Evolutionary conservation across 495 filamentous ascomycete species (phyloP).

Genomic region (Penicillium canariense): DNA sequence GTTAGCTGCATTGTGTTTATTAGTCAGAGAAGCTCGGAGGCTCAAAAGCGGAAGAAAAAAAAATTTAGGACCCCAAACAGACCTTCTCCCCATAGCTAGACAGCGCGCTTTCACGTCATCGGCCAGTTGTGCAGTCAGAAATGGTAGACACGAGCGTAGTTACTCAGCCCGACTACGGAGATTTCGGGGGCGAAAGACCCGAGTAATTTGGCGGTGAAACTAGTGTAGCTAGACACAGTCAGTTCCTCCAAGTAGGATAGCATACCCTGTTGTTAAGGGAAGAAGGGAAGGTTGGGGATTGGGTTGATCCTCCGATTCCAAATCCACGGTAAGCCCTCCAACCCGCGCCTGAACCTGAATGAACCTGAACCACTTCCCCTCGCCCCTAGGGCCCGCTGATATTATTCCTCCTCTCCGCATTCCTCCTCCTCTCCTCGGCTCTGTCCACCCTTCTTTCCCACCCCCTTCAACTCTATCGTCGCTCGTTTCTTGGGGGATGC

Average conservation of each 20-base stretch:
- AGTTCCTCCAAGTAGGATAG: too few relatives aligned
- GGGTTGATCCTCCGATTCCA: not conserved
- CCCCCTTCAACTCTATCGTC: not conserved
- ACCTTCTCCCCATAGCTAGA: not conserved
- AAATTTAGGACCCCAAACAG: not conserved
- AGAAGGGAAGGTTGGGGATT: too few relatives aligned
- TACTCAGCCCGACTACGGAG: not conserved
- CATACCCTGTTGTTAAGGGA: too few relatives aligned
- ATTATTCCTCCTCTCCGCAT: not conserved
- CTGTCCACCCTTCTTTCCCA: not conserved
- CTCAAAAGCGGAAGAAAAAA: not conserved
- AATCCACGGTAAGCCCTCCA: conserved; percentile 4
- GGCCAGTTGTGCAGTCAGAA: not conserved
- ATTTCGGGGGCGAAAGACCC: not conserved
- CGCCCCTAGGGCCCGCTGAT: not conserved
- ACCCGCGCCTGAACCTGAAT: not conserved
- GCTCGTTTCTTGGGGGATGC: conserved; percentile 12
- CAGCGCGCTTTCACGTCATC: not conserved
- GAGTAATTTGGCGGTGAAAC: too few relatives aligned
- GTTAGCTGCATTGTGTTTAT: not conserved
- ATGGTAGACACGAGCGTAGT: not conserved
- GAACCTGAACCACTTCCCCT: not conserved
- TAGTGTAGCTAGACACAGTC: too few relatives aligned
- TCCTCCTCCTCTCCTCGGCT: not conserved
- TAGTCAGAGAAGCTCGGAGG: not conserved